These are phyloP conservation scores for Rhizophagus clarus DNA, from an alignment of 192 early-diverging fungal species.

Conservation along the genomic window DNA sequence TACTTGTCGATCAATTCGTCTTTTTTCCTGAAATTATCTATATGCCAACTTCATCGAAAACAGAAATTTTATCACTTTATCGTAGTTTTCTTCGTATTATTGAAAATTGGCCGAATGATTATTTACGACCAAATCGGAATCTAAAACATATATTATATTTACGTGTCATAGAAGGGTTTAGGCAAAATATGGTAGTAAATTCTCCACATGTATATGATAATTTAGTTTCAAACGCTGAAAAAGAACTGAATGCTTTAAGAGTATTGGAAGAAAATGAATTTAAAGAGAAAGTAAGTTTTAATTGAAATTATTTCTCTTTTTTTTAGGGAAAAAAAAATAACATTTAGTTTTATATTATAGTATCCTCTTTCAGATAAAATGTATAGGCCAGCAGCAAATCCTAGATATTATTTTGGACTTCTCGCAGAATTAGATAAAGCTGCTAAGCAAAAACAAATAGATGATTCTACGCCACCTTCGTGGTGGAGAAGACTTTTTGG, in stretches of 20 bases:
- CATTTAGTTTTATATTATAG: slow-evolving; percentile 32
- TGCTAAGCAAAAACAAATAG: slow-evolving; percentile 48
- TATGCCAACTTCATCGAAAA: background rate
- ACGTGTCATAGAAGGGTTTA: slow-evolving; percentile 52
- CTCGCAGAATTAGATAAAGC: slow-evolving; percentile 51
- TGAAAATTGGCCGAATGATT: slow-evolving; percentile 65
- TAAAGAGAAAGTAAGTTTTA: slow-evolving; percentile 49
- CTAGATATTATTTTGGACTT: slow-evolving; percentile 57
- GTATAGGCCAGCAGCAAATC: slow-evolving; percentile 54
- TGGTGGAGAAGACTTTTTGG: slow-evolving; percentile 7
- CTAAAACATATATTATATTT: slow-evolving; percentile 63
- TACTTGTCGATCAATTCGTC: too few relatives aligned
- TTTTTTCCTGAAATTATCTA: background rate
- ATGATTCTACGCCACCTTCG: background rate
- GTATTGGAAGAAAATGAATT: slow-evolving; percentile 52
- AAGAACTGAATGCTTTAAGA: slow-evolving; percentile 49
- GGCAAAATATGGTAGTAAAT: slow-evolving; percentile 28
- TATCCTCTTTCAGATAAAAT: slow-evolving; percentile 60
- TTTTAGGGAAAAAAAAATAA: background rate
- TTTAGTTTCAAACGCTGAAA: slow-evolving; percentile 38
- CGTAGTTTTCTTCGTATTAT: slow-evolving; percentile 61
- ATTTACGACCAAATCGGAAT: slow-evolving; percentile 68
- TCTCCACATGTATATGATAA: slow-evolving; percentile 32
- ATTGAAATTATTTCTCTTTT: background rate
- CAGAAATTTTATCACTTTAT: slow-evolving; percentile 47